A percentile compares a stretch with the other conserved stretches of the same genome.
phyloP scores from a whole-genome alignment of 257 asterid genomes.

The Solanum ossicruentum region DNA sequence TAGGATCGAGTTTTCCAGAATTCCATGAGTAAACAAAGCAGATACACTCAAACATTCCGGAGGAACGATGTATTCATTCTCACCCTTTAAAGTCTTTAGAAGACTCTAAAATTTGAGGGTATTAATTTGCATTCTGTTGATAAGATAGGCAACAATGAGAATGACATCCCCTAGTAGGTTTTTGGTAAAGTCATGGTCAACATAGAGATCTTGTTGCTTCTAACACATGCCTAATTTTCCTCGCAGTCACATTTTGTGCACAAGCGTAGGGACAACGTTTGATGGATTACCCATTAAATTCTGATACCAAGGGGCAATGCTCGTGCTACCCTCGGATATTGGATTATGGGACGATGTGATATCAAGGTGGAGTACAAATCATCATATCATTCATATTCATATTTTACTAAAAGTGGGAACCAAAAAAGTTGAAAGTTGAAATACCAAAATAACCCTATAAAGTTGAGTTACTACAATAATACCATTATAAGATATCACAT shows the following conservation, averaged over 20 bases:
- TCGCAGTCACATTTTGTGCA: neutral
- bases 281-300: neutral
- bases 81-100: neutral
- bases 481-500: too few relatives aligned
- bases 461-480: too few relatives aligned
- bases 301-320: too few relatives aligned
- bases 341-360: too few relatives aligned
- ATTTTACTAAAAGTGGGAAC: too few relatives aligned
- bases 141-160: neutral
- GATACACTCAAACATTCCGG: neutral
- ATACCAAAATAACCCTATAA: too few relatives aligned
- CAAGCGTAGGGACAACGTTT: neutral
- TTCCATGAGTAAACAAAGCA: neutral
- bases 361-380: too few relatives aligned
- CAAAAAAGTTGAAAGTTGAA: too few relatives aligned
- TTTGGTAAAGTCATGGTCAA: neutral
- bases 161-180: neutral
- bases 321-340: too few relatives aligned
- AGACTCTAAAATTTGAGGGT: neutral
- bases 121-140: neutral
- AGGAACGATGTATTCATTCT: neutral
- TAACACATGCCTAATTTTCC: neutral
- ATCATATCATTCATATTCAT: neutral
- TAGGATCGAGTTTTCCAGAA: neutral
- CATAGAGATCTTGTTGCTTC: neutral